Conservation (phyloP, 129 eudicot species). For the Flaveria bidentis region DNA sequence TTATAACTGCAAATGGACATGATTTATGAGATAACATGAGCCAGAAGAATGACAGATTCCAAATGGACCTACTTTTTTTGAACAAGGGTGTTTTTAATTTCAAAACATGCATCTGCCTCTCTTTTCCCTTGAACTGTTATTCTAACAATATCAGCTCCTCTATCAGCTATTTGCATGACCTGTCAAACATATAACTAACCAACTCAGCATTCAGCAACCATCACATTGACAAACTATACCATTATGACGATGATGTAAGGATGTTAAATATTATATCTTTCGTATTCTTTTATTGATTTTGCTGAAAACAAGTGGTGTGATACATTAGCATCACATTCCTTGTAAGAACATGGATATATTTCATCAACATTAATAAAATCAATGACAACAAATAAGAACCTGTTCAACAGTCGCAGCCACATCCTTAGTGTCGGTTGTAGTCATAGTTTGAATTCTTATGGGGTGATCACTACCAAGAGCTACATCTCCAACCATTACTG, state of each 20-base stretch:
- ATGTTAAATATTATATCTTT: background rate
- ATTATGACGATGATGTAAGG: background rate
- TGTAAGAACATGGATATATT: background rate
- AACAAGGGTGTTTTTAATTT: constrained; percentile 81
- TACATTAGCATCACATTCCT: background rate
- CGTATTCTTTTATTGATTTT: background rate
- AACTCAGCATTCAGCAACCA: constrained; percentile 26
- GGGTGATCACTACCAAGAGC: constrained; percentile 98
- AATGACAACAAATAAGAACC: constrained; percentile 40
- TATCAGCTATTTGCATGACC: constrained; percentile 97
- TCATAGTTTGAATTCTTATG: constrained; percentile 93
- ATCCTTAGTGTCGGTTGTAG: constrained; percentile 93
- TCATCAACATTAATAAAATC: background rate
- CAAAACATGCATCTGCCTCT: constrained; percentile 98
- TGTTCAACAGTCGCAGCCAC: constrained; percentile 89
- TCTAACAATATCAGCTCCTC: constrained; percentile 93
- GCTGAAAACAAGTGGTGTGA: constrained; percentile 1
- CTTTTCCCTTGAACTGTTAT: constrained; percentile 91
- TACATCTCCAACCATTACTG: constrained; percentile 97
- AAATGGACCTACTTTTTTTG: constrained; percentile 75
- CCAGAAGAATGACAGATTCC: background rate
- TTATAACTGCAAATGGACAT: constrained; percentile 62
- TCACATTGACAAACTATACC: constrained; percentile 14
- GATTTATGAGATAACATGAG: constrained; percentile 21
- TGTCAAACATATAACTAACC: constrained; percentile 34